These are phyloP conservation scores for Quercus rubra DNA, from an alignment of 306 rosid genomes.

Conservation along the genomic window DNA sequence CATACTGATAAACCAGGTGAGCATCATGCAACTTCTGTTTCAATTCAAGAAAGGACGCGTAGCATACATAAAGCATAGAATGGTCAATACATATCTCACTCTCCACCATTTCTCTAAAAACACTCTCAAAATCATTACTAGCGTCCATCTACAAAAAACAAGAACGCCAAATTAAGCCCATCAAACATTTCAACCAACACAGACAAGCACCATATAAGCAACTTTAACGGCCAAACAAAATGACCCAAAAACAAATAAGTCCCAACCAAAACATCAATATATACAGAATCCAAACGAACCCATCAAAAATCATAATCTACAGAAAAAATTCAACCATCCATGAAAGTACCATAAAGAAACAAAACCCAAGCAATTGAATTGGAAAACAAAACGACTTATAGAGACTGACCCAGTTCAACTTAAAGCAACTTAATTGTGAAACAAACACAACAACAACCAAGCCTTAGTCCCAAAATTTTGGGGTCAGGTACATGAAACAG, in stretches of 20 bases:
- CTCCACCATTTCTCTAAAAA: slow-evolving; percentile 56
- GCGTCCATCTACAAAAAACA: slow-evolving; percentile 54
- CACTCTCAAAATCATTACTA: slow-evolving; percentile 43
- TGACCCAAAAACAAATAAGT: not conserved
- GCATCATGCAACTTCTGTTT: slow-evolving; percentile 69
- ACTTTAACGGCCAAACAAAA: not conserved
- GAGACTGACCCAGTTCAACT: not conserved
- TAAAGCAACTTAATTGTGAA: not conserved
- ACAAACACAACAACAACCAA: not conserved
- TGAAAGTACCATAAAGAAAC: not conserved
- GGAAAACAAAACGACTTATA: not conserved
- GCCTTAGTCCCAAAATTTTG: not conserved
- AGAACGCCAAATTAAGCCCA: slow-evolving; percentile 8
- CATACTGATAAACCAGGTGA: slow-evolving; percentile 58
- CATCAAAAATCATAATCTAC: not conserved
- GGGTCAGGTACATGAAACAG: not conserved
- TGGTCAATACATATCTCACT: slow-evolving; percentile 49
- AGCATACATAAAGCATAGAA: slow-evolving; percentile 52
- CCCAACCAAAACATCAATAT: not conserved
- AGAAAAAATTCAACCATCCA: not conserved
- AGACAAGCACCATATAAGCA: not conserved
- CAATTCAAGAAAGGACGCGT: slow-evolving; percentile 44
- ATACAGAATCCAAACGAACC: not conserved
- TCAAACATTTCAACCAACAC: not conserved
- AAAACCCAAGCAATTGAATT: not conserved